These are phyloP conservation scores for Metarhizium rileyi DNA, from an alignment of 2,329 filamentous ascomycete genomes.

Conservation along the genomic window DNA sequence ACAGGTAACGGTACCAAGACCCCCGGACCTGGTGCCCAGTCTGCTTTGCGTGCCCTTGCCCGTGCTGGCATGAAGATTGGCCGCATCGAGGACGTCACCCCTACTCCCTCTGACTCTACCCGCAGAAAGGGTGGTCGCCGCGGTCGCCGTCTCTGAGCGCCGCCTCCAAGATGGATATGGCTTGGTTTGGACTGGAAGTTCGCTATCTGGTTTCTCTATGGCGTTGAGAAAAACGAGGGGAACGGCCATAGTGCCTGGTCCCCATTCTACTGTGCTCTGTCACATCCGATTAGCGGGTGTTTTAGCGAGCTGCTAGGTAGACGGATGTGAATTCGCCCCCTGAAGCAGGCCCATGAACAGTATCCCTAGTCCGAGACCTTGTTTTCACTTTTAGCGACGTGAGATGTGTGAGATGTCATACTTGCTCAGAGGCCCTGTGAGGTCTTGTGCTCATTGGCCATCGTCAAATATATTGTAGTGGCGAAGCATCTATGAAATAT, in stretches of 20 bases:
- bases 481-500: too few species aligned
- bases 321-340: conserved; percentile 34
- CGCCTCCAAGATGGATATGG: conserved; percentile 11
- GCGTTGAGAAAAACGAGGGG: conserved; percentile 63
- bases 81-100: conserved; percentile 98
- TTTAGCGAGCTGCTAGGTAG: conserved; percentile 24
- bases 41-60: conserved; percentile 94
- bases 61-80: conserved; percentile 99
- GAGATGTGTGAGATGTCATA: neutral
- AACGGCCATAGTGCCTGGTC: conserved; percentile 60
- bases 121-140: conserved; percentile 99
- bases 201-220: conserved; percentile 45
- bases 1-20: conserved; percentile 98
- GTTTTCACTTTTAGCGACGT: neutral
- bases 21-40: conserved; percentile 97
- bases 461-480: too few species aligned
- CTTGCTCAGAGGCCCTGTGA: neutral
- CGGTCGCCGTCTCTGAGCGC: conserved; percentile 95
- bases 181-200: conserved; percentile 27
- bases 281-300: conserved; percentile 14
- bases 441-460: neutral
- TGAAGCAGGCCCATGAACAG: conserved; percentile 33
- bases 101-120: conserved; percentile 97
- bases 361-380: conserved; percentile 19
- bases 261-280: conserved; percentile 45